These are phyloP conservation scores for Suhomyces kilbournensis DNA, from an alignment of 805 yeast genomes.

Conservation along the genomic window DNA sequence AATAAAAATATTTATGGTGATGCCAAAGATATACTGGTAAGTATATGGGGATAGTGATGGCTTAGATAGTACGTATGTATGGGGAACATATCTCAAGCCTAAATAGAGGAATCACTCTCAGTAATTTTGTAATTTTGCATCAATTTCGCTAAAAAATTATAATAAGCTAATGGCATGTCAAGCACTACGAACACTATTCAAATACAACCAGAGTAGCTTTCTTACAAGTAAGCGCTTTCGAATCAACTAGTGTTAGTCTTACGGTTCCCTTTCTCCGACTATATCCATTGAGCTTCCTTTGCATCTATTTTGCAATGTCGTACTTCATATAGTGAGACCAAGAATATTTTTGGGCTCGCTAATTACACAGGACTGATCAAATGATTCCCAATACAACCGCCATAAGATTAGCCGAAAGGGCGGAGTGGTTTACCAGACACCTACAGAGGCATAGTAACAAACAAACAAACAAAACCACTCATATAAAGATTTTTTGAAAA, in stretches of 20 bases:
- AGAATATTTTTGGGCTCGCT: neutral
- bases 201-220: neutral
- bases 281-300: neutral
- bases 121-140: neutral
- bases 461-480: no score
- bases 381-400: neutral
- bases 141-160: neutral
- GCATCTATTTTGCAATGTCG: neutral
- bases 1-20: neutral
- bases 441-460: neutral
- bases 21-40: neutral
- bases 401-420: neutral
- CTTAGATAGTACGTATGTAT: neutral
- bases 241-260: neutral
- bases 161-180: neutral
- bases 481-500: neutral
- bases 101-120: neutral
- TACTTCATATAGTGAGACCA: neutral
- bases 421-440: neutral
- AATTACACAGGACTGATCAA: neutral
- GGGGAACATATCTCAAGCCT: neutral
- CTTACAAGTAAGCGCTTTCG: neutral
- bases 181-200: no score
- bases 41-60: neutral
- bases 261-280: neutral